Evolutionary conservation across 140 eudicot species (phyloP).

Genomic region (Anethum foeniculum): DNA sequence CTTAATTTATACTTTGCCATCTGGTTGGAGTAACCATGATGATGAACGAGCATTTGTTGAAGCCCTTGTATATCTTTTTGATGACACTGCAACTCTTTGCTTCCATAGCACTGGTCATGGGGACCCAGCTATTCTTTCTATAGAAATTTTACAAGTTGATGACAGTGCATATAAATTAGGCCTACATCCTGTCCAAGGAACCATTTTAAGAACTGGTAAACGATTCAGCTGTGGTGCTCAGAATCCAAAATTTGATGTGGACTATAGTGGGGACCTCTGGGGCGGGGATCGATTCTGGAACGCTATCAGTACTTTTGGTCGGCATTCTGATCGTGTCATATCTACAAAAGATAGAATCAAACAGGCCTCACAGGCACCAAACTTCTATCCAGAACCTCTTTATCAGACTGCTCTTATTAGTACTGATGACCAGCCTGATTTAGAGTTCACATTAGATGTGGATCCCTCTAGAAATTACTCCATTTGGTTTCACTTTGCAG

Average conservation of each 20-base stretch:
- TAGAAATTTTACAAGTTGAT: slow-evolving; percentile 80
- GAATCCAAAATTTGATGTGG: slow-evolving; percentile 66
- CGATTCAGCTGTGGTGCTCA: slow-evolving; percentile 70
- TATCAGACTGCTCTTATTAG: slow-evolving; percentile 66
- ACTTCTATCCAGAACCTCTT: slow-evolving; percentile 81
- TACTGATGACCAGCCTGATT: slow-evolving; percentile 53
- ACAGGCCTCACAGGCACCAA: slow-evolving; percentile 43
- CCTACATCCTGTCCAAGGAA: slow-evolving; percentile 51
- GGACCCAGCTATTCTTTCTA: slow-evolving; percentile 69
- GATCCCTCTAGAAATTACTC: slow-evolving; percentile 91
- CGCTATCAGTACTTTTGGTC: slow-evolving; percentile 43
- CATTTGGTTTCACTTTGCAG: slow-evolving; percentile 92
- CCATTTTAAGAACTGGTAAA: slow-evolving; percentile 61
- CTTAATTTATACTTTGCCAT: slow-evolving; percentile 62
- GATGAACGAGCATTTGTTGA: slow-evolving; percentile 77
- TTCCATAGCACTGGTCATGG: slow-evolving; percentile 20
- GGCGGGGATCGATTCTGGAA: slow-evolving; percentile 99
- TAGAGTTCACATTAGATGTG: slow-evolving; percentile 66
- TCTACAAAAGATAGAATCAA: slow-evolving; percentile 40
- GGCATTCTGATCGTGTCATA: slow-evolving; percentile 37
- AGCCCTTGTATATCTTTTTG: slow-evolving; percentile 42
- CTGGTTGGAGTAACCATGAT: slow-evolving; percentile 97
- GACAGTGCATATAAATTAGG: slow-evolving; percentile 65
- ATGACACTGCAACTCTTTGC: slow-evolving; percentile 19
- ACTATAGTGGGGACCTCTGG: slow-evolving; percentile 71